These are phyloP conservation scores for Chionographis japonica DNA, from an alignment of 106 monocot genomes.

Conservation along the genomic window DNA sequence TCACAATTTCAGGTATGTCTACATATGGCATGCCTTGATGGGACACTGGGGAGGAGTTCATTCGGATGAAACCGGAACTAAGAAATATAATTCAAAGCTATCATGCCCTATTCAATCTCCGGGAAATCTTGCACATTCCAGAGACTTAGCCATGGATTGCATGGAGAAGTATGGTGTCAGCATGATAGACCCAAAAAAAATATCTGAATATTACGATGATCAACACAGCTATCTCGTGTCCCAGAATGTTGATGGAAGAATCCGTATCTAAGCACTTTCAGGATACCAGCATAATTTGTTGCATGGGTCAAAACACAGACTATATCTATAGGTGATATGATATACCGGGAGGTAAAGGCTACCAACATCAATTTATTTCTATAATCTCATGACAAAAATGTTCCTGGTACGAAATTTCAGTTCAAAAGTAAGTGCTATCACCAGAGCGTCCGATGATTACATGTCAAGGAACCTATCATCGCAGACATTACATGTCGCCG, in stretches of 20 bases:
- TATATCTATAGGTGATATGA: conserved; percentile 31
- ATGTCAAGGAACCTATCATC: conserved; percentile 25
- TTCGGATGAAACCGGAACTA: conserved; percentile 28
- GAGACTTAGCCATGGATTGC: conserved; percentile 46
- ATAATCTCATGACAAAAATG: neutral
- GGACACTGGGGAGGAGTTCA: conserved; percentile 54
- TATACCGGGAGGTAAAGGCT: neutral
- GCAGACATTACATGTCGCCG: conserved; percentile 41
- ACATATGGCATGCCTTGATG: conserved; percentile 49
- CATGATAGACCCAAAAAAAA: conserved; percentile 26
- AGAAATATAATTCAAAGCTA: conserved; percentile 35
- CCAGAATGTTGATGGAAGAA: conserved; percentile 37
- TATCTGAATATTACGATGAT: conserved; percentile 38
- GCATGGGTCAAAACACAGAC: conserved; percentile 44
- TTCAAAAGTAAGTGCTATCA: conserved; percentile 38
- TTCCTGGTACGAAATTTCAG: conserved; percentile 18
- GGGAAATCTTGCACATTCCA: conserved; percentile 34
- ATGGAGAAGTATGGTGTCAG: conserved; percentile 42
- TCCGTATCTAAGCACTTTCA: conserved; percentile 36
- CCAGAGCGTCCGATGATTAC: conserved; percentile 52
- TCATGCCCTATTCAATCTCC: conserved; percentile 40
- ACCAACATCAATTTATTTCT: neutral
- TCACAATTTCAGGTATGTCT: conserved; percentile 25
- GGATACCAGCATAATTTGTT: conserved; percentile 44
- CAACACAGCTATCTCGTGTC: conserved; percentile 43